Evolutionary conservation across 208 protist species (phyloP).

Genomic region (Crithidia expoeki): DNA sequence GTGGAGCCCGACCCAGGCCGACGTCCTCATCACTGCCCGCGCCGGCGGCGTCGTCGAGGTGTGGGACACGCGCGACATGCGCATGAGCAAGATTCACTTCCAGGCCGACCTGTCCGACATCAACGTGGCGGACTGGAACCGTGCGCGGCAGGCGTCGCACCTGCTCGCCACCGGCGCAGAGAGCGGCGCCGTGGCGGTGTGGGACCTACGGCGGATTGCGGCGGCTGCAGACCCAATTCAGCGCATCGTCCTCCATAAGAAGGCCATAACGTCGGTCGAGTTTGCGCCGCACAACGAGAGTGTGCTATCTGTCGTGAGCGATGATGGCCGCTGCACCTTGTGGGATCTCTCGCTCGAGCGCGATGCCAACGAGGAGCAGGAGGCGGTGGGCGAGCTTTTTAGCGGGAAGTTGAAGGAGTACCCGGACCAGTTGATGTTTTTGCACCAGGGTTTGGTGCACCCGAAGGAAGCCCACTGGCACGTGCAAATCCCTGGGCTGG

Average conservation of each 20-base stretch:
- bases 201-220: constrained; percentile 95
- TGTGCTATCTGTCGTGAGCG: constrained; percentile 92
- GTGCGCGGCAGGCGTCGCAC: constrained; percentile 84
- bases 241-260: constrained; percentile 93
- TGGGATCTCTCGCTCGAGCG: constrained; percentile 98
- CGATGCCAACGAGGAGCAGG: constrained; percentile 93
- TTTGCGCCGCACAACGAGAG: constrained; percentile 97
- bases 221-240: constrained; percentile 64
- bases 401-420: constrained; percentile 76
- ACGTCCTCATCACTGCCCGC: constrained; percentile 85
- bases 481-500: constrained; percentile 94
- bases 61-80: constrained; percentile 93
- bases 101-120: constrained; percentile 93
- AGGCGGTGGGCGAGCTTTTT: constrained; percentile 82
- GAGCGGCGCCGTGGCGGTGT: constrained; percentile 96
- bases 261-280: constrained; percentile 96
- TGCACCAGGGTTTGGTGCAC: constrained; percentile 96
- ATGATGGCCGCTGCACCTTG: constrained; percentile 95
- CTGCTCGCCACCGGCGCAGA: constrained; percentile 97
- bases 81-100: constrained; percentile 69
- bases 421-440: constrained; percentile 97
- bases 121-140: constrained; percentile 98
- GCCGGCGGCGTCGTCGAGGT: constrained; percentile 86
- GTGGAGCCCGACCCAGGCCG: constrained; percentile 95
- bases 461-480: constrained; percentile 99